Evolutionary conservation across 768 basidiomycete species (phyloP).

Genomic region (Russula griseocarnosa): DNA sequence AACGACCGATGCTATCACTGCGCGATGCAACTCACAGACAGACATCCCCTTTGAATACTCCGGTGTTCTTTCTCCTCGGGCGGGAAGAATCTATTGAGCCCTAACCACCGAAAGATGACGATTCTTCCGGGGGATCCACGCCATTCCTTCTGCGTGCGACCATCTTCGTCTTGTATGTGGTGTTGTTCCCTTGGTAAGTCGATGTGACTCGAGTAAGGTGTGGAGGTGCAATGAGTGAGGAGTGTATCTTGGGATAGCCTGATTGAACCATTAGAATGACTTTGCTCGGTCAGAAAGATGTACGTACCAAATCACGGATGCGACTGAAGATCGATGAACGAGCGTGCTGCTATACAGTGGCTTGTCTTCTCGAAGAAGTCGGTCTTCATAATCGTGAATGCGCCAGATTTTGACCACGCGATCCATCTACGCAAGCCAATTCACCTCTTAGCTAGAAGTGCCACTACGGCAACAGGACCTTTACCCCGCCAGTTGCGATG

Average conservation of each 20-base stretch:
- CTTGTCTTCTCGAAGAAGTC: conserved; percentile 62
- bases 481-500: conserved; percentile 74
- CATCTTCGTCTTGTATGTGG: conserved; percentile 28
- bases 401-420: conserved; percentile 74
- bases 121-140: conserved; percentile 44
- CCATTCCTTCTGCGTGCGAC: conserved; percentile 5
- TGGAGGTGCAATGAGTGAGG: conserved; percentile 49
- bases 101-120: conserved; percentile 66
- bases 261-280: neutral
- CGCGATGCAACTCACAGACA: conserved; percentile 47
- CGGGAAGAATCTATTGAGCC: conserved; percentile 61
- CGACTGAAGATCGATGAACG: conserved; percentile 61
- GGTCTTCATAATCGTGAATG: conserved; percentile 40
- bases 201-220: conserved; percentile 41
- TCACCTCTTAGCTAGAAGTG: conserved; percentile 11
- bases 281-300: neutral
- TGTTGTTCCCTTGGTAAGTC: conserved; percentile 30
- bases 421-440: conserved; percentile 50
- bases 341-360: conserved; percentile 66
- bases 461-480: conserved; percentile 29
- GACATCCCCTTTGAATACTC: conserved; percentile 50
- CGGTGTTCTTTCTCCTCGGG: conserved; percentile 36
- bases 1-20: neutral
- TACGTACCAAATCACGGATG: conserved; percentile 60
- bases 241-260: conserved; percentile 35